Evolutionary conservation across 2,329 filamentous ascomycete genomes (phyloP).

Genomic region (Xylariomycetidae sp.): DNA sequence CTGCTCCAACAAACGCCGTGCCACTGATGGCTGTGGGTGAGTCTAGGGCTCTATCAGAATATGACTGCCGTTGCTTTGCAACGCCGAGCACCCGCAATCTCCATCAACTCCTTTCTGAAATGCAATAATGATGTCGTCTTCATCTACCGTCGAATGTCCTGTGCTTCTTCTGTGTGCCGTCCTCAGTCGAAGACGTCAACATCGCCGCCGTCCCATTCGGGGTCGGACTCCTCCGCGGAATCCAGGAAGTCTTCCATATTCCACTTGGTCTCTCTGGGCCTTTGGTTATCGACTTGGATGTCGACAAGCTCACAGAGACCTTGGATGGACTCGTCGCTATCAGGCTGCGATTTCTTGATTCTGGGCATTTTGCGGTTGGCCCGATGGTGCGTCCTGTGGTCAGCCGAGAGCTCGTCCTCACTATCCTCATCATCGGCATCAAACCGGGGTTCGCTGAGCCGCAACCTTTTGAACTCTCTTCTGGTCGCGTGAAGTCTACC

Average conservation of each 20-base stretch:
- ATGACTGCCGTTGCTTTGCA: too few relatives aligned
- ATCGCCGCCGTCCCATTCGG: slow-evolving; percentile 47
- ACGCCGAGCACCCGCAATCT: too few relatives aligned
- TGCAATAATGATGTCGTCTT: too few relatives aligned
- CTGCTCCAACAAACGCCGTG: too few relatives aligned
- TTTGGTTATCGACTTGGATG: slow-evolving; percentile 69
- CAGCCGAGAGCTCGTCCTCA: slow-evolving; percentile 25
- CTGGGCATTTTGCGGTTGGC: slow-evolving; percentile 9
- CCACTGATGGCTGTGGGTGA: too few relatives aligned
- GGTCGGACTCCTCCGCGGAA: slow-evolving; percentile 46
- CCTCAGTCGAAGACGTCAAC: slow-evolving; percentile 15
- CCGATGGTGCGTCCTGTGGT: slow-evolving; percentile 6
- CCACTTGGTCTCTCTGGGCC: slow-evolving; percentile 61
- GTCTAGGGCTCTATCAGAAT: too few relatives aligned
- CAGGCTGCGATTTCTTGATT: slow-evolving; percentile 6
- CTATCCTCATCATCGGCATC: slow-evolving; percentile 30
- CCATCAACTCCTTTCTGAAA: too few relatives aligned
- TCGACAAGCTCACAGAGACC: slow-evolving; percentile 66
- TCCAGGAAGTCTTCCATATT: slow-evolving; percentile 68
- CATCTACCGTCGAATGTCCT: too few relatives aligned
- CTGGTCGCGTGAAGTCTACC: slow-evolving; percentile 10
- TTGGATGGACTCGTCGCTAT: slow-evolving; percentile 42
- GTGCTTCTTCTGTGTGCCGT: too few relatives aligned
- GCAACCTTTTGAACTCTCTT: slow-evolving; percentile 16
- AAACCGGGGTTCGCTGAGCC: slow-evolving; percentile 8